Base-by-base conservation (phyloP, 805 yeast species). In the Scheffersomyces amazonensis region DNA sequence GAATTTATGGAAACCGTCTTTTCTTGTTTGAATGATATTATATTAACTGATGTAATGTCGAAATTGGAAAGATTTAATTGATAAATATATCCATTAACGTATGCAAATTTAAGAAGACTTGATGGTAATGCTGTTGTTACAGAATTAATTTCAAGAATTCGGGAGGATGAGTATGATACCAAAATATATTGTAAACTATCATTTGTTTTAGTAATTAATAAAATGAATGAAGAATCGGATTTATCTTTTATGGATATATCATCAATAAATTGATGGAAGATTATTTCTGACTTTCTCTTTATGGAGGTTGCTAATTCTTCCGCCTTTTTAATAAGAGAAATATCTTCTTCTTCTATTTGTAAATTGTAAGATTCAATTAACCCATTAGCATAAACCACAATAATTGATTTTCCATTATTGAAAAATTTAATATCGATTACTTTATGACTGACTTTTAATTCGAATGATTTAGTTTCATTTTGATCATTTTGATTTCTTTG, bases 51-150 rank as follows among this genome's bases (percentile, higher is more conserved):
- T 3, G 50, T 42, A 29, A 64, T 50, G 19, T 40, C 36, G 29
- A 44, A 35, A 9, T 31, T 36, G 4, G 25, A 20, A 20, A 33
- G 31, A 34, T 58, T 46, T 38, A 56, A 54, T 32, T 49, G 48
- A 44, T 61, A 63, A 20, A 63, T 35, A 27, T 36, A 31, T 31
- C 66, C 64, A 6, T 56, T 45, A 27, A 41, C 44, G 43, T 63
- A 63, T 16, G 56, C 36, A 32, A 54, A 58, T 10, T 27, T 27
- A 5, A 27, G 3, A 15, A 4, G 6, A 5, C 5, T 5, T 8
- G 16, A 5, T 4, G 16, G 4, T 13, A 10, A 5, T n/a, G 12
- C 6, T 13, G 17, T 13, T 27, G 10, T 13, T 5, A 27, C n/a
- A 6, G 54, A 36, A 23, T 46, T 49, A 9, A 63, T 43, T 40